phyloP scores from a whole-genome alignment of 1,284 basidiomycete genomes.

The Ustilago hordei region DNA sequence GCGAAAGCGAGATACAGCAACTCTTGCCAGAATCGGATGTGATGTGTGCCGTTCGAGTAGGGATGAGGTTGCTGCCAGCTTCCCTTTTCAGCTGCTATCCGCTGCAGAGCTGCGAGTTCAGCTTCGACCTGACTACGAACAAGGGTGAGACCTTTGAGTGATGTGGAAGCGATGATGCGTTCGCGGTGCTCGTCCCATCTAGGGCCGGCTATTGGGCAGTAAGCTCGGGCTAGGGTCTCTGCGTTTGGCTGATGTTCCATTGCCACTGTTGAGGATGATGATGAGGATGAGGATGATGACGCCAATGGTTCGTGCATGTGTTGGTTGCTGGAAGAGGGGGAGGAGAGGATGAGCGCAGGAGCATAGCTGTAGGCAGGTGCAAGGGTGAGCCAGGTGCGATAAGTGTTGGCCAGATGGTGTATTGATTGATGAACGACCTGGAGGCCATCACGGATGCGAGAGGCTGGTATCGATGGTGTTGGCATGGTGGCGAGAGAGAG shows the following conservation, averaged over 20 bases:
- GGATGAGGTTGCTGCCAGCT: slow-evolving; percentile 42
- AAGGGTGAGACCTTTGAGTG: slow-evolving; percentile 44
- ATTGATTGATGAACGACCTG: slow-evolving; percentile 36
- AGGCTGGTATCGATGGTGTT: slow-evolving; percentile 31
- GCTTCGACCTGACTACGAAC: slow-evolving; percentile 39
- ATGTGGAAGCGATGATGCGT: slow-evolving; percentile 35
- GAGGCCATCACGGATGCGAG: slow-evolving; percentile 35
- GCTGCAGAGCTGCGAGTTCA: slow-evolving; percentile 34
- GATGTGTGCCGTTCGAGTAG: slow-evolving; percentile 55
- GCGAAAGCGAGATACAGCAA: slow-evolving; percentile 44
- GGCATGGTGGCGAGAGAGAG: slow-evolving; percentile 14
- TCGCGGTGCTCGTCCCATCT: slow-evolving; percentile 47
- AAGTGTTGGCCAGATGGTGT: slow-evolving; percentile 28
- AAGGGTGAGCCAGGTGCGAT: slow-evolving; percentile 36
- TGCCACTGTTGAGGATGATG: neutral
- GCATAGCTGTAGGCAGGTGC: slow-evolving; percentile 41
- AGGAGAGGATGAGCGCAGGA: slow-evolving; percentile 16
- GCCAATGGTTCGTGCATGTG: neutral
- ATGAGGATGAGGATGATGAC: neutral
- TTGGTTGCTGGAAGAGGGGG: neutral
- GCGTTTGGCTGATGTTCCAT: slow-evolving; percentile 13
- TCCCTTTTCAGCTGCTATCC: slow-evolving; percentile 27
- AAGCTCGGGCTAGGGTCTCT: slow-evolving; percentile 29
- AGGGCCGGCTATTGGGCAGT: slow-evolving; percentile 41
- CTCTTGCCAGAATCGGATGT: slow-evolving; percentile 53